Percentiles rank a stretch among this genome's conserved stretches.
Evolutionary conservation across 768 basidiomycete species (phyloP).

Genomic region (Phylloporus scabripes): DNA sequence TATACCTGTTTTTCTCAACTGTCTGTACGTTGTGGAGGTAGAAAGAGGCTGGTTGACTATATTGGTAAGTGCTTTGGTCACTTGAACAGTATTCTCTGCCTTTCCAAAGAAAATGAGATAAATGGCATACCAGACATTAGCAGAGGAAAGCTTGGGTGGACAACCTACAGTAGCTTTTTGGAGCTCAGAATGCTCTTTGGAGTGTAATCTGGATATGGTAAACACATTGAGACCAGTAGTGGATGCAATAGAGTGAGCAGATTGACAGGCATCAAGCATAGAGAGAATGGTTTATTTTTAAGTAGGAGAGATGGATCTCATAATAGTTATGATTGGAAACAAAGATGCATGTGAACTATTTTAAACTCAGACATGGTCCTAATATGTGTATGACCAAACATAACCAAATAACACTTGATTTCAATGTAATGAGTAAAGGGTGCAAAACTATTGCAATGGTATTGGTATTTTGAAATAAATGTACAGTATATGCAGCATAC

Average conservation of each 20-base stretch:
- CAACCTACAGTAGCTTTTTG: slow-evolving; percentile 1
- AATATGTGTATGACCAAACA: background rate
- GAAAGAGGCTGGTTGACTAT: background rate
- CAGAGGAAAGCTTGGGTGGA: slow-evolving; percentile 4
- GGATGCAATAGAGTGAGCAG: background rate
- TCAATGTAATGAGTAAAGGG: background rate
- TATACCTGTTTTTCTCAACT: background rate
- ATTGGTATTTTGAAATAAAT: background rate
- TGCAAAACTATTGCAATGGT: background rate
- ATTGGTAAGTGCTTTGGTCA: background rate
- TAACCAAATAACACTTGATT: background rate
- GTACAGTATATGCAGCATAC: too few species aligned
- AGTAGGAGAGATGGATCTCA: background rate
- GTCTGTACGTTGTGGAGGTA: too few species aligned
- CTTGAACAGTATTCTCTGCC: background rate
- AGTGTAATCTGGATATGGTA: background rate
- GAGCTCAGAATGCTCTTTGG: background rate
- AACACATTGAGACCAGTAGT: background rate
- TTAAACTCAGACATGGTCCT: background rate
- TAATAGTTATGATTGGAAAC: background rate
- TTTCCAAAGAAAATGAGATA: background rate
- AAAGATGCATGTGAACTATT: background rate
- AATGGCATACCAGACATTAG: background rate
- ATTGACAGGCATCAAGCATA: background rate
- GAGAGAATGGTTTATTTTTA: background rate